Evolutionary conservation across 2,329 filamentous ascomycete species (phyloP), one percentile per base, ranked within the genome.

Genomic region (Stachybotrys elegans): DNA sequence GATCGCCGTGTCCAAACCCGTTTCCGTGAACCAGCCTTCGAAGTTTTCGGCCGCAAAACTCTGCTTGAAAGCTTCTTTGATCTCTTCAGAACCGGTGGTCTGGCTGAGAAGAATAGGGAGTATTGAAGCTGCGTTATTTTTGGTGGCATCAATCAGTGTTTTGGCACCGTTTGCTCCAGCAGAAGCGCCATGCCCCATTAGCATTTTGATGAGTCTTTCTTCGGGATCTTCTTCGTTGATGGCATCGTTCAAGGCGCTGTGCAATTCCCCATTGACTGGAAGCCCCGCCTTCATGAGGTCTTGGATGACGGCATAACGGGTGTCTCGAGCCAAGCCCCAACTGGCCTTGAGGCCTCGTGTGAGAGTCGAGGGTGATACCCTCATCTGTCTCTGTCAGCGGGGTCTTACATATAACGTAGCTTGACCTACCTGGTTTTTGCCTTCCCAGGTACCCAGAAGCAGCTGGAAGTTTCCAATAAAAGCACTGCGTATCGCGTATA

Each of bases 211-310:
- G 3, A 70, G 61, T 3, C 67, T 61, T 27, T 71, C 61, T 37
- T 78, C 75, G 0, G 69, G 67, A 7, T 75, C 67, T 17, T 78
- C 67, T 48, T 76, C 72, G n/a, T 73, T 76, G 7, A 81, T 68
- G 0, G 71, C 75, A 43, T 73, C 70, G 48, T 71, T 70, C 16
- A 81, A 58, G 0, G 70, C 66, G 6, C 71, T 64, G 49, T 81
- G 69, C 1, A 81, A 56, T 14, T 77, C 71, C n/a, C 73, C 72
- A 0, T 66, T 68, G 1, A 66, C 62, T 1, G 67, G 59, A 40
- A 79, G 61, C 0, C 75, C 76, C 2, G 75, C 76, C 19, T 68
- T 65, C 45, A 81, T 72, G 4, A 81, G 61, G 64, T 73, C 72
- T 13, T 65, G 56, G 22, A 77, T 61, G 13, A 79, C 63, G 6